phyloP scores from a whole-genome alignment of 2,329 filamentous ascomycete species.

The Rhynchosporium secalis region DNA sequence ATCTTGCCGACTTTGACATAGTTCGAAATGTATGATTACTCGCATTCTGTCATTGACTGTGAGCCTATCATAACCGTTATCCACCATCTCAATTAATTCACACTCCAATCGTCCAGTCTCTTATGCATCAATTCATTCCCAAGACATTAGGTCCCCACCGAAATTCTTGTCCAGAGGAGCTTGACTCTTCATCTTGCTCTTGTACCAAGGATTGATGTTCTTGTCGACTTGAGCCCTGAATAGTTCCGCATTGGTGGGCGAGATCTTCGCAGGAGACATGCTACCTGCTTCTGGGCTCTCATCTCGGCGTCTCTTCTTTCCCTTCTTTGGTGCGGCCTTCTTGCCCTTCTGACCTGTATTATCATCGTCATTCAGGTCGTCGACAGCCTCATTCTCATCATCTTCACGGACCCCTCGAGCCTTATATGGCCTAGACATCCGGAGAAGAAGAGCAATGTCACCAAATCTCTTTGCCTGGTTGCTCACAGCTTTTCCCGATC shows the following conservation, averaged over 20 bases:
- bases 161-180: not conserved
- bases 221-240: not conserved
- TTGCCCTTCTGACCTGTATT: not conserved
- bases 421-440: not conserved
- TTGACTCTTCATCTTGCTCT: not conserved
- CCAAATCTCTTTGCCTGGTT: constrained; percentile 11
- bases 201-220: not conserved
- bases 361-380: not conserved
- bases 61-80: too few species aligned
- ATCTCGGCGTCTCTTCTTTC: not conserved
- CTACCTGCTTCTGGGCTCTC: not conserved
- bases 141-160: too few species aligned
- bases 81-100: too few species aligned
- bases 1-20: too few species aligned
- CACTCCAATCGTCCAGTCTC: too few species aligned
- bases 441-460: constrained; percentile 9
- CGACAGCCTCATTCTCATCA: not conserved
- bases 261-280: not conserved
- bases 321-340: not conserved
- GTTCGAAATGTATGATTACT: too few species aligned
- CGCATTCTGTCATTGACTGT: too few species aligned
- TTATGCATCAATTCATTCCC: too few species aligned
- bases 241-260: not conserved
- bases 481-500: constrained; percentile 1
- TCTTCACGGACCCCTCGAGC: not conserved